Conservation (phyloP, 2,329 filamentous ascomycete species). For the Phialophora tarda region DNA sequence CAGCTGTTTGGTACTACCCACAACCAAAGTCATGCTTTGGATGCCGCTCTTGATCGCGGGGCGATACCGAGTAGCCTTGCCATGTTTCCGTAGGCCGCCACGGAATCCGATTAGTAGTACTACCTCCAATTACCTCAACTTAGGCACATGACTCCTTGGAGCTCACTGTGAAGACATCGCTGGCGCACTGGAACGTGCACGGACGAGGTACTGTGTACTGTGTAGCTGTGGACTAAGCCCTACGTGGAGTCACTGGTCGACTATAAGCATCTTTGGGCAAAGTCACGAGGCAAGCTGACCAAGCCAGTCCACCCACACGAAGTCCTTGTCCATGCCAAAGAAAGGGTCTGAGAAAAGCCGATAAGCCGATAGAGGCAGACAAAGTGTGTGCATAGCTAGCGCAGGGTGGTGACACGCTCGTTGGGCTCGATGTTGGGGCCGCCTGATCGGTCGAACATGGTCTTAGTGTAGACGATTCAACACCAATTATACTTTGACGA, state of each 20-base stretch:
- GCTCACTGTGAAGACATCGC: background rate
- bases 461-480: conserved; percentile 2
- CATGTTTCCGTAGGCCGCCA: background rate
- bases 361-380: background rate
- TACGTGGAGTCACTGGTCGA: background rate
- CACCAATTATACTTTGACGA: conserved; percentile 12
- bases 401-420: conserved; percentile 9
- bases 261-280: background rate
- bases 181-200: background rate
- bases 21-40: background rate
- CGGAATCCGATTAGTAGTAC: too few species aligned
- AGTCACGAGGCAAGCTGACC: conserved; percentile 8
- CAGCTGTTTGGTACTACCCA: background rate
- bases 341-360: conserved; percentile 2
- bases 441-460: background rate
- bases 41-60: background rate
- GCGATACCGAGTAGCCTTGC: background rate
- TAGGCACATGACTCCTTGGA: background rate
- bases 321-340: background rate
- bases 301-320: background rate
- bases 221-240: background rate
- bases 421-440: conserved; percentile 1
- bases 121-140: background rate
- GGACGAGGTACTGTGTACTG: too few species aligned
- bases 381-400: conserved; percentile 12